Evolutionary conservation across 768 basidiomycete genomes (phyloP).

Genomic region (Hortiboletus flavorubellus): DNA sequence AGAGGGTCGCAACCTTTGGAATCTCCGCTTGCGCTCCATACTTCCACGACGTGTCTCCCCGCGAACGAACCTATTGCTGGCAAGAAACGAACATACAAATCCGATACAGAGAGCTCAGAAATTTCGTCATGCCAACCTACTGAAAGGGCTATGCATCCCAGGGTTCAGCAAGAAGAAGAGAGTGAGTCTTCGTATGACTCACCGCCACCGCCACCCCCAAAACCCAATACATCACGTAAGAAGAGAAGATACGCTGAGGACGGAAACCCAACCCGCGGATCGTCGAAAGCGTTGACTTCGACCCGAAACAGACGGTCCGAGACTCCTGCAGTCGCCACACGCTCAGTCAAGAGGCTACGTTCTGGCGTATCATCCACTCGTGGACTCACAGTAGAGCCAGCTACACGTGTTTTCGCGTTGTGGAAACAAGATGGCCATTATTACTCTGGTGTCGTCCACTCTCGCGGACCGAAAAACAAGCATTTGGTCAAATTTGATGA

Average conservation of each 20-base stretch:
- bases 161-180: slow-evolving; percentile 32
- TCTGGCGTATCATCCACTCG: slow-evolving; percentile 33
- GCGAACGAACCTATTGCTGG: slow-evolving; percentile 8
- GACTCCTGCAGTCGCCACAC: slow-evolving; percentile 30
- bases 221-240: slow-evolving; percentile 32
- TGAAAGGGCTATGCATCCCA: slow-evolving; percentile 19
- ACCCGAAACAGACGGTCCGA: slow-evolving; percentile 26
- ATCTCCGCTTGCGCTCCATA: slow-evolving; percentile 3
- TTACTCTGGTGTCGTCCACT: slow-evolving; percentile 56
- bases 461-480: slow-evolving; percentile 25
- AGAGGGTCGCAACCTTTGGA: background rate
- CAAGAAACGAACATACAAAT: slow-evolving; percentile 22
- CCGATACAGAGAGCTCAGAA: slow-evolving; percentile 26
- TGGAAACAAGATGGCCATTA: slow-evolving; percentile 61
- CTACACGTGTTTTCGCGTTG: slow-evolving; percentile 66
- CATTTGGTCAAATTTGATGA: slow-evolving; percentile 72
- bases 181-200: slow-evolving; percentile 40
- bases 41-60: slow-evolving; percentile 1
- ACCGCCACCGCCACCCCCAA: slow-evolving; percentile 30
- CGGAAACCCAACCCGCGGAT: slow-evolving; percentile 21
- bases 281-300: slow-evolving; percentile 24
- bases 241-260: slow-evolving; percentile 45
- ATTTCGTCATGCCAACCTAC: slow-evolving; percentile 13
- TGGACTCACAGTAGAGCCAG: slow-evolving; percentile 14
- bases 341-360: slow-evolving; percentile 39